These are phyloP conservation scores for Colletotrichum costaricense DNA, from an alignment of 2,329 filamentous ascomycete species.

Conservation along the genomic window DNA sequence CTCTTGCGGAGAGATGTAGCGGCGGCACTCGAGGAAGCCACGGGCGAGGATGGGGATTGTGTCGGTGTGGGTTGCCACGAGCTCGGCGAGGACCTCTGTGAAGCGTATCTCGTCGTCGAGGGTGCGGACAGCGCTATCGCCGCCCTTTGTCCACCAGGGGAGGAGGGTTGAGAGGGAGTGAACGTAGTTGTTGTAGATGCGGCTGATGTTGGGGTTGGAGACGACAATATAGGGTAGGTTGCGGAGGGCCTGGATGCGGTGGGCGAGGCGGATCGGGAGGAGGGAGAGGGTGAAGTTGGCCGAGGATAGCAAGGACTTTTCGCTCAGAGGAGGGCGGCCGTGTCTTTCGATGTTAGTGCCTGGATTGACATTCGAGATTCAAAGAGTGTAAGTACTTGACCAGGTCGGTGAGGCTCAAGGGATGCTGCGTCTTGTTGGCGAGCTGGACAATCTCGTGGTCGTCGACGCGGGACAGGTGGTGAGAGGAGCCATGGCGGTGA, in stretches of 20 bases:
- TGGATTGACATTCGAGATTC: too few species aligned
- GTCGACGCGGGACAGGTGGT: constrained; percentile 35
- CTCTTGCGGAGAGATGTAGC: constrained; percentile 84
- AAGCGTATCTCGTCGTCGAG: constrained; percentile 91
- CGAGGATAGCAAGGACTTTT: constrained; percentile 83
- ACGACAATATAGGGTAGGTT: constrained; percentile 98
- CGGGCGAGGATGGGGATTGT: constrained; percentile 93
- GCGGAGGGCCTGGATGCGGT: constrained; percentile 91
- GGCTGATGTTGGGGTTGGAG: constrained; percentile 93
- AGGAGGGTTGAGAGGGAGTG: constrained; percentile 92
- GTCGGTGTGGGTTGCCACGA: constrained; percentile 94
- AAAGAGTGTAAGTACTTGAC: constrained; percentile 71
- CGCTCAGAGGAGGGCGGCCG: constrained; percentile 86
- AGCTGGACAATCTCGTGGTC: constrained; percentile 78
- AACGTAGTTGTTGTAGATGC: constrained; percentile 96
- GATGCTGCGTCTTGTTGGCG: constrained; percentile 81
- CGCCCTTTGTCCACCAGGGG: constrained; percentile 69
- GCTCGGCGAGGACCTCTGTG: constrained; percentile 90
- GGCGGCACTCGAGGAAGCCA: constrained; percentile 92
- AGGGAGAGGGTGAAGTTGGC: constrained; percentile 96
- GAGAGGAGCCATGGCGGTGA: constrained; percentile 22
- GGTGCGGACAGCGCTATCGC: constrained; percentile 69
- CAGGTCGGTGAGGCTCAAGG: constrained; percentile 86
- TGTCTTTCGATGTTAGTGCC: constrained; percentile 55
- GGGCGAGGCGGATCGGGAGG: constrained; percentile 90